Percentiles rank a stretch among this genome's conserved stretches.
phyloP scores from a whole-genome alignment of 2,329 filamentous ascomycete species.

The Clathrospora elynae region DNA sequence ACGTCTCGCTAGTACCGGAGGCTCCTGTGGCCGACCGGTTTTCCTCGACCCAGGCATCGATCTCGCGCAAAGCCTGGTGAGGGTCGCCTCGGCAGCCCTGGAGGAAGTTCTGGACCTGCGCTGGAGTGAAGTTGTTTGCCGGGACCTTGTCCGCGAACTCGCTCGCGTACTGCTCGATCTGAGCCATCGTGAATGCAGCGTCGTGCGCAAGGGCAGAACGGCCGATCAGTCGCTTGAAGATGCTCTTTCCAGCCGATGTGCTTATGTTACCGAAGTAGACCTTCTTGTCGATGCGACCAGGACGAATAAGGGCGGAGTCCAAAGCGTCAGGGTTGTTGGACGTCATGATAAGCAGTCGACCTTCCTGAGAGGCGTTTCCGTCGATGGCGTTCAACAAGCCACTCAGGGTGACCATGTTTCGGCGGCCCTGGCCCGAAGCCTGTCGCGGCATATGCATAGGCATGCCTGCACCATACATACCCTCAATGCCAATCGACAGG shows the following conservation, averaged over 20 bases:
- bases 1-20: neutral
- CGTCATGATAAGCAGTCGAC: constrained; percentile 79
- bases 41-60: constrained; percentile 29
- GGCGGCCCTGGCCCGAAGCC: neutral
- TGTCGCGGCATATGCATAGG: neutral
- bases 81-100: constrained; percentile 37
- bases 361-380: constrained; percentile 77
- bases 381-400: constrained; percentile 78
- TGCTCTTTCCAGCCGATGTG: constrained; percentile 25
- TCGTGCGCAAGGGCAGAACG: constrained; percentile 27
- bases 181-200: constrained; percentile 20
- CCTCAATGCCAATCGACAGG: neutral
- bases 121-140: constrained; percentile 35
- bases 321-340: constrained; percentile 76
- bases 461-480: neutral
- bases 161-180: constrained; percentile 30
- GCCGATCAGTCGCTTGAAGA: constrained; percentile 42
- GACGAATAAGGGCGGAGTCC: constrained; percentile 73
- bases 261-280: constrained; percentile 65
- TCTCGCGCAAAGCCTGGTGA: constrained; percentile 21
- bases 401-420: constrained; percentile 63
- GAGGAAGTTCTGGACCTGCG: constrained; percentile 42
- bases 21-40: constrained; percentile 2
- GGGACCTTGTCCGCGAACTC: constrained; percentile 38
- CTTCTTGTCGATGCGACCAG: constrained; percentile 76